Evolutionary conservation across 345 rosid genomes (phyloP).

Genomic region (Eutrema heterophyllum): DNA sequence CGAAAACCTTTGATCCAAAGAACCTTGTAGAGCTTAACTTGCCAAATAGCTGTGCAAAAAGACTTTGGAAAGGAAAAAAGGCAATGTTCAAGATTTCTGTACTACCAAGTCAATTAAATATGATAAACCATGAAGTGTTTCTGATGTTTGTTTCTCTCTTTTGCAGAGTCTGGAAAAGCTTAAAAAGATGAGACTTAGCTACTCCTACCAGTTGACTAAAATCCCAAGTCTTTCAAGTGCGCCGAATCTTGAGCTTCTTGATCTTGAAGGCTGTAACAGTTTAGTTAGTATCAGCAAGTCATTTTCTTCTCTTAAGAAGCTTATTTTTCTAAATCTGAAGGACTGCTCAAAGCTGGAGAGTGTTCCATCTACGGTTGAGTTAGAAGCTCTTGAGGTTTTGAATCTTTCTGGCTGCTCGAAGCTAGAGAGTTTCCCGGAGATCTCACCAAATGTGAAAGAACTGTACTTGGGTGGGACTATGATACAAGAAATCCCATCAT

Average conservation of each 20-base stretch:
- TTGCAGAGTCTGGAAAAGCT: slow-evolving; percentile 14
- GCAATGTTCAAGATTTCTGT: neutral
- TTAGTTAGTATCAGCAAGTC: neutral
- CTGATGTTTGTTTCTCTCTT: neutral
- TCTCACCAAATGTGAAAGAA: slow-evolving; percentile 20
- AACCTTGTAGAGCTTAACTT: slow-evolving; percentile 26
- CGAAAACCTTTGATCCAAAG: neutral
- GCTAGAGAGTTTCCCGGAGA: slow-evolving; percentile 11
- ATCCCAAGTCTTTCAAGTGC: slow-evolving; percentile 18
- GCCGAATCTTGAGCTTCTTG: slow-evolving; percentile 1
- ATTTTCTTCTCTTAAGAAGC: neutral
- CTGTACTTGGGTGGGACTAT: slow-evolving; percentile 10
- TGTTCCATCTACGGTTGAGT: neutral
- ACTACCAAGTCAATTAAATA: neutral
- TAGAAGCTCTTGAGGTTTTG: neutral
- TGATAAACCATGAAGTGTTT: neutral
- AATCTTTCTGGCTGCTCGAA: slow-evolving; percentile 16
- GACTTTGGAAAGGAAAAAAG: slow-evolving; percentile 25
- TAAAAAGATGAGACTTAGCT: neutral
- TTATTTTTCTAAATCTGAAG: slow-evolving; percentile 4
- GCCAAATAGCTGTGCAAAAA: neutral
- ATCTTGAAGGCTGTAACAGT: slow-evolving; percentile 16
- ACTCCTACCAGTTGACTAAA: neutral
- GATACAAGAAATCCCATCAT: slow-evolving; percentile 22
- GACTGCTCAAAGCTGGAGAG: neutral